phyloP scores from a whole-genome alignment of 169 alveolate genomes.

The Eimeria brunetti region DNA sequence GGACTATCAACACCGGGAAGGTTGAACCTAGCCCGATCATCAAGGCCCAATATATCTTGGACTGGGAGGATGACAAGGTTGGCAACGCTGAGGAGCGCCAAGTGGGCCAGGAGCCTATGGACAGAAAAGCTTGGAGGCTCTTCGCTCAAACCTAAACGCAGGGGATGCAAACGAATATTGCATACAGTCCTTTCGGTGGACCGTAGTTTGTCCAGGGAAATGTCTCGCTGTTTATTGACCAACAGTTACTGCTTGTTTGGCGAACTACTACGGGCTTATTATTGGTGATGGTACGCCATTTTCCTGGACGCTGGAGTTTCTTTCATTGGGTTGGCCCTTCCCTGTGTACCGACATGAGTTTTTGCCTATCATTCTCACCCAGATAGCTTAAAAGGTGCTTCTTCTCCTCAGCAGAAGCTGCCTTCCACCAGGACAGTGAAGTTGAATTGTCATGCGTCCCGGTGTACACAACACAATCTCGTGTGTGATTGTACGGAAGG shows the following conservation, averaged over 20 bases:
- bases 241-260: neutral
- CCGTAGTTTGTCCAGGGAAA: no score
- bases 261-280: neutral
- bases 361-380: constrained; percentile 33
- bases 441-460: constrained; percentile 81
- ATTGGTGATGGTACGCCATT: neutral
- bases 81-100: constrained; percentile 72
- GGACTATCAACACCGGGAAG: constrained; percentile 73
- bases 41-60: constrained; percentile 74
- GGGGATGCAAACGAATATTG: neutral
- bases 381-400: constrained; percentile 52
- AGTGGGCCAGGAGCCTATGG: constrained; percentile 43
- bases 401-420: constrained; percentile 65
- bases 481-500: constrained; percentile 77
- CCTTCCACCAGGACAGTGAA: constrained; percentile 70
- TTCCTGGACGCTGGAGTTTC: neutral
- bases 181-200: neutral
- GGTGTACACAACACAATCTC: constrained; percentile 73
- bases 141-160: constrained; percentile 50
- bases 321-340: neutral
- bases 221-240: neutral
- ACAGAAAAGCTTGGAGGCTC: constrained; percentile 45
- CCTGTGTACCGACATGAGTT: no score
- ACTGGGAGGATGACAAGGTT: constrained; percentile 72
- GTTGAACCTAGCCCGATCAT: constrained; percentile 68